Evolutionary conservation across 129 eudicot genomes (phyloP).

Genomic region (Flaveria brownii): DNA sequence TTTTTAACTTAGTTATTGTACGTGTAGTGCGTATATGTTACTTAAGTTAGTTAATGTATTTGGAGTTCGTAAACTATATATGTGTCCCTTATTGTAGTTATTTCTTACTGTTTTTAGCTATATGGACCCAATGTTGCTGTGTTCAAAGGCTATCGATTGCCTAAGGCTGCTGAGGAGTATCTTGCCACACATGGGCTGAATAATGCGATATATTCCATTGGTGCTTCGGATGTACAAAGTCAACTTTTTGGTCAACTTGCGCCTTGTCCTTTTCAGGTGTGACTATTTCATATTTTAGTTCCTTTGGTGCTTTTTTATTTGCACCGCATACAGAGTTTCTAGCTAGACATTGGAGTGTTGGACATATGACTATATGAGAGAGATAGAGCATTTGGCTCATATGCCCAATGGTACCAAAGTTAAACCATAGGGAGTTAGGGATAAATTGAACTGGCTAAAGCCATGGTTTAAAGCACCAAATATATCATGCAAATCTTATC

Average conservation of each 20-base stretch:
- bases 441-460: neutral
- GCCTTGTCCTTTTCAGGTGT: slow-evolving; percentile 84
- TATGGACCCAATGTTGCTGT: slow-evolving; percentile 70
- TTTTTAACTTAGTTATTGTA: neutral
- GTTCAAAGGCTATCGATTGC: slow-evolving; percentile 72
- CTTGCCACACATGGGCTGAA: slow-evolving; percentile 77
- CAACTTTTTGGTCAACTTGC: slow-evolving; percentile 78
- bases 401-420: neutral
- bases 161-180: slow-evolving; percentile 72
- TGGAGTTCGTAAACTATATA: neutral
- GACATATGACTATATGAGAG: neutral
- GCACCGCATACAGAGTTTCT: neutral
- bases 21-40: neutral
- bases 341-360: neutral
- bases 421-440: neutral
- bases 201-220: slow-evolving; percentile 62
- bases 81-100: neutral
- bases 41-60: neutral
- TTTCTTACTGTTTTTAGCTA: slow-evolving; percentile 41
- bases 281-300: slow-evolving; percentile 11
- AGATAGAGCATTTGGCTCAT: neutral
- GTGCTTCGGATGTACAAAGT: slow-evolving; percentile 58
- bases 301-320: neutral
- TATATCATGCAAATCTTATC: neutral
- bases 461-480: neutral